These are phyloP conservation scores for Phaseolus lunatus DNA, from an alignment of 306 rosid genomes.

Conservation along the genomic window DNA sequence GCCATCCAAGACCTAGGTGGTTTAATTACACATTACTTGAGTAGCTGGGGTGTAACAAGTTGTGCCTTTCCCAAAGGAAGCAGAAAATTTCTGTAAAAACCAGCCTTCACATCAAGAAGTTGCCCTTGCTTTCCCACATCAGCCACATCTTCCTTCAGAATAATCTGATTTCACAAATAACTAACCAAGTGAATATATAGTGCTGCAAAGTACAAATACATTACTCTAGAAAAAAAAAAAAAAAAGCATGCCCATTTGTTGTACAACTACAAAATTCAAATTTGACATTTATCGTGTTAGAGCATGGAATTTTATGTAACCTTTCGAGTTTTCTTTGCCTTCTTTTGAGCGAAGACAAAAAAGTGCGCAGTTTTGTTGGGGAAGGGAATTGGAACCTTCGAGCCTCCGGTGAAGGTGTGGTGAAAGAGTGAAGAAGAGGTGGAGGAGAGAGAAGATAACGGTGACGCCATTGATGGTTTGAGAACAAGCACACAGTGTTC, in stretches of 20 bases:
- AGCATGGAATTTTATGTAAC: conserved; percentile 44
- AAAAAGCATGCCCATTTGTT: conserved; percentile 25
- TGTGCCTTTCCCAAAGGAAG: conserved; percentile 82
- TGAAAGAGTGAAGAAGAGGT: conserved; percentile 60
- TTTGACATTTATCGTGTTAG: conserved; percentile 16
- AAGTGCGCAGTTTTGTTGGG: conserved; percentile 45
- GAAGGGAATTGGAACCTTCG: conserved; percentile 50
- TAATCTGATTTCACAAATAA: conserved; percentile 64
- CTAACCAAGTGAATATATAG: conserved; percentile 6
- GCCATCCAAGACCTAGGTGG: conserved; percentile 10
- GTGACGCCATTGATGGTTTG: conserved; percentile 64
- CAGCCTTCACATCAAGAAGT: conserved; percentile 79
- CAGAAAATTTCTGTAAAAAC: conserved; percentile 81
- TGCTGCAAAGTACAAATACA: conserved; percentile 8
- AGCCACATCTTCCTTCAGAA: conserved; percentile 81
- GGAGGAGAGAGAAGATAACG: conserved; percentile 71
- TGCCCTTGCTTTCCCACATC: conserved; percentile 78
- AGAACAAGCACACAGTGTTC: conserved; percentile 6
- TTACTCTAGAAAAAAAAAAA: conserved; percentile 1
- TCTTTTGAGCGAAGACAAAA: conserved; percentile 77
- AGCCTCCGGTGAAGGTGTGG: conserved; percentile 52
- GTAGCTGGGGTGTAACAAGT: conserved; percentile 73
- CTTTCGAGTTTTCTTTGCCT: conserved; percentile 79
- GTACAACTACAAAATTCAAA: neutral
- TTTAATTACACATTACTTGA: conserved; percentile 72